Base-by-base conservation (phyloP, 768 basidiomycete genomes). In the Termitomyces eurrhizus region DNA sequence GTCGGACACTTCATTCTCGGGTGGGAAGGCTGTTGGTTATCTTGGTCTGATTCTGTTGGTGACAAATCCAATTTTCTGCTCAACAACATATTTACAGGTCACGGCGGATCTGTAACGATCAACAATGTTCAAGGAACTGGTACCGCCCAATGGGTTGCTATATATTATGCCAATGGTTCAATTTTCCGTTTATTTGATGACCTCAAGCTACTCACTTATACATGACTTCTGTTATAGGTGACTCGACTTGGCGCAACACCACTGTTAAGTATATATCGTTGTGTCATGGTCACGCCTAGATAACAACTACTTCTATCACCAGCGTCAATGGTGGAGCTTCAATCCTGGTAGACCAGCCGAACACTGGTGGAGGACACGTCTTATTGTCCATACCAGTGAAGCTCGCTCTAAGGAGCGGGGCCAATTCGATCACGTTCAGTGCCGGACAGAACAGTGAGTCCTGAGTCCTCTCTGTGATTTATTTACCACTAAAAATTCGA, bases 271-370 rank as follows among this genome's bases (percentile, higher is more conserved):
- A 63, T 32, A 13, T 7, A 52, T 42, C 33, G 8, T 32, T 11
- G 24, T 16, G 21, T 37, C 18, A 8, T 29, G 26, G 33, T 44
- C 16, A 26, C 14, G n/a, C 26, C 14, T 50, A 9, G 32, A 42
- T 60, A 41, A 55, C 51, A 42, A 29, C 21, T 50, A 41, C 7
- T 33, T 16, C 42, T 36, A 29, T 58, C 24, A 33, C 3, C 64
- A 85, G 85, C 62, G 83, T 85, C 9, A 87, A 87, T 59, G 84
- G 84, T 13, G 85, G 83, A 26, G 50, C 85, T 8, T 70, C 73
- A 21, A 73, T 83, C n/a, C 54, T 77, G 8, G 78, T 87, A 32
- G 80, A 85, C 54, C 83, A 86, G 65, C 84, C 84, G 3, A 77
- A 83, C 66, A 83, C 81, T 37, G 84, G 83, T 36, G 82, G 83